Conservation (phyloP, 1,284 basidiomycete genomes). For the Tylopilus microsporus region DNA sequence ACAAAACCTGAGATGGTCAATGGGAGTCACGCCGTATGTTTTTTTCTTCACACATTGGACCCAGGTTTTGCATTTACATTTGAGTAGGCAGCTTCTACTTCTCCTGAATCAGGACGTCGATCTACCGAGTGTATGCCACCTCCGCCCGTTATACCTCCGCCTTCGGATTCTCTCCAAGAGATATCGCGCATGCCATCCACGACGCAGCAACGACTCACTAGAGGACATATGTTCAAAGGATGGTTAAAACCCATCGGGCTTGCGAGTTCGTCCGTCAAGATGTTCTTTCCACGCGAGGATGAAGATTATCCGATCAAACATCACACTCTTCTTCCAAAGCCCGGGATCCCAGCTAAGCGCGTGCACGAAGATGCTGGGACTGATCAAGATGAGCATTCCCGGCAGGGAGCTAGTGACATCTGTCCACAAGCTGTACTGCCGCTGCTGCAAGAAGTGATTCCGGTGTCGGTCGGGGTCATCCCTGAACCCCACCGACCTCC, state of each 20-base stretch:
- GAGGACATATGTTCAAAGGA: constrained; percentile 36
- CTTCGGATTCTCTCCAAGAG: constrained; percentile 20
- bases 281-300: constrained; percentile 69
- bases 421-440: constrained; percentile 1
- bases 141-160: constrained; percentile 24
- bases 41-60: constrained; percentile 1
- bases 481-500: constrained; percentile 14
- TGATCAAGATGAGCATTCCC: constrained; percentile 22
- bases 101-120: constrained; percentile 20
- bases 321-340: constrained; percentile 18
- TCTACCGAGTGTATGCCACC: constrained; percentile 32
- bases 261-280: constrained; percentile 57
- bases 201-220: constrained; percentile 20
- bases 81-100: constrained; percentile 20
- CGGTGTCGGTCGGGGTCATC: constrained; percentile 6
- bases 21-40: constrained; percentile 34
- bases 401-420: constrained; percentile 1
- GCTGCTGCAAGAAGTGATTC: constrained; percentile 11
- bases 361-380: constrained; percentile 22
- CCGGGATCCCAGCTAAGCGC: constrained; percentile 29
- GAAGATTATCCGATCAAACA: constrained; percentile 25
- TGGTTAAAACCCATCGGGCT: constrained; percentile 58
- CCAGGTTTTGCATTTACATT: constrained; percentile 10
- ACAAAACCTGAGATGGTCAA: constrained; percentile 30
- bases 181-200: constrained; percentile 8